A percentile compares a stretch with the other conserved stretches of the same genome.
Evolutionary conservation across 768 basidiomycete genomes (phyloP).

Genomic region (Paxillus ammoniavirescens): DNA sequence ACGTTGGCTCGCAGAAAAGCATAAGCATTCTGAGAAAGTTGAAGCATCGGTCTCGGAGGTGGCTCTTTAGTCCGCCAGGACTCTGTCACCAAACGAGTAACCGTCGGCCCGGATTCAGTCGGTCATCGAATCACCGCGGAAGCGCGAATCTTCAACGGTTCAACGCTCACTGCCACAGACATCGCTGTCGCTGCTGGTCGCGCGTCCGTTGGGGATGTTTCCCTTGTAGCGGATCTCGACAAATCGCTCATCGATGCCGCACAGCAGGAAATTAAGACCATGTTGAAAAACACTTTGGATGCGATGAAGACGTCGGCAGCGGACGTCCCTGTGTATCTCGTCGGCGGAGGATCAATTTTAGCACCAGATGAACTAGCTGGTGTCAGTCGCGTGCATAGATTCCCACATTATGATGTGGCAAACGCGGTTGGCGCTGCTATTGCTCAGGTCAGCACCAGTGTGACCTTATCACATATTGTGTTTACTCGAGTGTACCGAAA

Average conservation of each 20-base stretch:
- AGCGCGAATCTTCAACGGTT: conserved; percentile 55
- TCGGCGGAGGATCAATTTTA: conserved; percentile 66
- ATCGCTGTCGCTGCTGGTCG: conserved; percentile 44
- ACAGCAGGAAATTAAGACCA: conserved; percentile 39
- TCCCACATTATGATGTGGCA: conserved; percentile 53
- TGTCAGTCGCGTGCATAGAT: conserved; percentile 48
- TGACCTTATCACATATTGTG: too few relatives aligned
- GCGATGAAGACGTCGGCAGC: conserved; percentile 63
- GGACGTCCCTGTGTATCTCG: conserved; percentile 56
- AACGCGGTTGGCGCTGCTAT: conserved; percentile 62
- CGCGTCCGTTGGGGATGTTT: conserved; percentile 29
- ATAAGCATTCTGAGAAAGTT: not conserved
- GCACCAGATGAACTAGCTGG: conserved; percentile 51
- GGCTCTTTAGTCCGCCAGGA: conserved; percentile 50
- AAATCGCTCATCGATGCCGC: conserved; percentile 33
- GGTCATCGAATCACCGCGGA: conserved; percentile 53
- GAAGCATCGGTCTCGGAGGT: conserved; percentile 61
- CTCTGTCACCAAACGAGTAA: conserved; percentile 36
- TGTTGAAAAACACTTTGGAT: conserved; percentile 51
- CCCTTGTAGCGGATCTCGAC: conserved; percentile 22
- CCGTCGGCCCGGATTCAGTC: conserved; percentile 65
- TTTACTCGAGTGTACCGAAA: conserved; percentile 9
- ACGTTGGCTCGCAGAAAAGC: not conserved
- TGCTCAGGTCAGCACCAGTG: conserved; percentile 27
- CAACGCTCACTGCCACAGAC: conserved; percentile 60